These are phyloP conservation scores for Tricholoma saponaceum DNA, from an alignment of 768 basidiomycete species.

Conservation along the genomic window DNA sequence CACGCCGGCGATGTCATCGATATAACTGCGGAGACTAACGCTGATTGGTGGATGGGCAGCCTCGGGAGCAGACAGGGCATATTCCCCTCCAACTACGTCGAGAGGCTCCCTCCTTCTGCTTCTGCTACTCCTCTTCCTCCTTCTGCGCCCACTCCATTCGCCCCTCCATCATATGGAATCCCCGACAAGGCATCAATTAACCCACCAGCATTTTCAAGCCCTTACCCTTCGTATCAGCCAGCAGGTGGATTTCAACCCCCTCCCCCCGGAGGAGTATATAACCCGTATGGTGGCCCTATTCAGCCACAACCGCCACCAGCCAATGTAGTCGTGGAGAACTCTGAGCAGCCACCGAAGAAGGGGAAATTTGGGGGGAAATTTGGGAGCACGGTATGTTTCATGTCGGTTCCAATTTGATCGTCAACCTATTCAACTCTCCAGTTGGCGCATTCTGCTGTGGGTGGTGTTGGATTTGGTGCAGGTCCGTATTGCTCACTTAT, in stretches of 20 bases:
- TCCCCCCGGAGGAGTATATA: conserved; percentile 30
- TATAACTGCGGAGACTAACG: conserved; percentile 73
- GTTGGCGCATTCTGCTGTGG: conserved; percentile 60
- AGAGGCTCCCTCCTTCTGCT: conserved; percentile 36
- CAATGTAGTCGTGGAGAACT: conserved; percentile 30
- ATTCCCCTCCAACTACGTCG: conserved; percentile 75
- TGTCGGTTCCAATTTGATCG: neutral
- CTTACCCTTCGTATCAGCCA: conserved; percentile 7
- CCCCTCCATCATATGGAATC: neutral
- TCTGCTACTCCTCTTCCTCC: conserved; percentile 14
- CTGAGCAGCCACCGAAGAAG: conserved; percentile 48
- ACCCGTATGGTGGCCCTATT: conserved; percentile 40
- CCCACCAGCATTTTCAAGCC: conserved; percentile 15
- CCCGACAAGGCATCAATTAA: neutral
- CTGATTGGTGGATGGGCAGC: conserved; percentile 85
- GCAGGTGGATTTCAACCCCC: conserved; percentile 1
- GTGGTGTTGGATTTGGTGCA: conserved; percentile 76
- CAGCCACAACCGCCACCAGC: conserved; percentile 36
- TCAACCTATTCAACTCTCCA: conserved; percentile 9
- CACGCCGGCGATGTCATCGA: conserved; percentile 72
- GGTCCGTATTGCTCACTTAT: conserved; percentile 35
- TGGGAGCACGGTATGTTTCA: conserved; percentile 48
- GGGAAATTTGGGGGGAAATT: conserved; percentile 47
- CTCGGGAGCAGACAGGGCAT: conserved; percentile 62
- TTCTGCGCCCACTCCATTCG: conserved; percentile 21